Evolutionary conservation across 129 eudicot genomes (phyloP), one percentile per base, ranked within the genome.

Genomic region (Artemisia argyi): DNA sequence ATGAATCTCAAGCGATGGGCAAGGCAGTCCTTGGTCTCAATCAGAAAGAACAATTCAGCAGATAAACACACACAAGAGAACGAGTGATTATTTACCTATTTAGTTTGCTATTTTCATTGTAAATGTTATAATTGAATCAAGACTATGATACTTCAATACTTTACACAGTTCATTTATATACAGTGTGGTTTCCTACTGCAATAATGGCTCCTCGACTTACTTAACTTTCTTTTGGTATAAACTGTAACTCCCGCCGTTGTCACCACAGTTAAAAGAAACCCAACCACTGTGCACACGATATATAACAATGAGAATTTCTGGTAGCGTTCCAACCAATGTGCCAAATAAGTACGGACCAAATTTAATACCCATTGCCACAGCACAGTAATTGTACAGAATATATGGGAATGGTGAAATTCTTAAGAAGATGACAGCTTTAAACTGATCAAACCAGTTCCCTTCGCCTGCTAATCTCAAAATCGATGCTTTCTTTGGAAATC

Each of bases 1-100:
- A 61, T 80, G 72, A 83, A 89, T 57, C 84, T 90, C 48, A 85
- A 84, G 77, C 87, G 97, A 0, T 90, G 97, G 97, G 81, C 97
- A 16, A 90, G 83, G 72, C 88, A 89, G 53, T 76, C 88, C 0
- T 80, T 88, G 15, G 79, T 84, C n/a, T 81, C 92, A 2, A 78
- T 84, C 4, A 76, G 78, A 48, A 90, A 83, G 78, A 77, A 73
- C 30, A 67, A 64, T 66, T 83, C 91, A 2, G 80, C 73, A 44
- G 79, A 80, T 54, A 85, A 89, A 63, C 79, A 76, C 44, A 26
- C 79, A 65, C 61, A 32, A 15, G 77, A 78, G 73, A 71, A 22
- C 47, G 35, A 11, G 28, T 16, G 11, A 32, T 2, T 24, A 15
- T 54, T 11, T 9, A 8, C 7, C 26, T 76, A 11, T 58, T 50